Evolutionary conservation across 2,329 filamentous ascomycete genomes (phyloP), one percentile per base, ranked within the genome.

Genomic region (Clonostachys solani): DNA sequence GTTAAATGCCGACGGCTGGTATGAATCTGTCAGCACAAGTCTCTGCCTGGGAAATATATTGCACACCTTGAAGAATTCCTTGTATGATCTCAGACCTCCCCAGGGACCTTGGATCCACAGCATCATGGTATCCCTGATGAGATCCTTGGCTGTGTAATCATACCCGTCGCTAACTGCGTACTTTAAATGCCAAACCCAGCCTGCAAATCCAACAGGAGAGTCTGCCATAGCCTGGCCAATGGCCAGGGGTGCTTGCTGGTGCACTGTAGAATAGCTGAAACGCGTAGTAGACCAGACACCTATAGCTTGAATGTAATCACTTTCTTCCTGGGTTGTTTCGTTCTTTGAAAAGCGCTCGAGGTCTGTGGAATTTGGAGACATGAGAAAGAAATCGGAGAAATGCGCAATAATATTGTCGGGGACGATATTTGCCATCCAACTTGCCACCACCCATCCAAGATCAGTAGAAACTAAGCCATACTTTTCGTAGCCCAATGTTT

Each of bases 361-460:
- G n/a, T 46, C 44, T 7, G 35, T 41, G 12, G 44, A 36, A 38
- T 40, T 46, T 12, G 44, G 15, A 15, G 19, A 23, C 10, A 46
- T 33, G 18, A 46, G 44, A n/a, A 33, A 46, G 44, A 48, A 48
- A 8, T 65, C 70, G 2, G 63, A 65, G 1, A 65, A 54, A 18
- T 23, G 69, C 12, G 54, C 73, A 40, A 62, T 58, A 7, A 57
- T 54, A 23, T 33, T 33, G 12, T 23, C 33, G 7, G 34, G 42
- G 5, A 40, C 42, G 13, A 41, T 38, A 15, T 40, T 33, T 16
- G 23, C 35, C 47, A 48, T 48, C 35, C 33, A 42, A 9, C 44
- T 33, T 10, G 17, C 36, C 13, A 48, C 38, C 35, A 16, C 35
- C 42, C 43, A 45, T 10, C 47, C 47, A 12, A 45, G 29, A 38